phyloP scores from a whole-genome alignment of 129 eudicot species.

The Chrysanthemum seticuspe region DNA sequence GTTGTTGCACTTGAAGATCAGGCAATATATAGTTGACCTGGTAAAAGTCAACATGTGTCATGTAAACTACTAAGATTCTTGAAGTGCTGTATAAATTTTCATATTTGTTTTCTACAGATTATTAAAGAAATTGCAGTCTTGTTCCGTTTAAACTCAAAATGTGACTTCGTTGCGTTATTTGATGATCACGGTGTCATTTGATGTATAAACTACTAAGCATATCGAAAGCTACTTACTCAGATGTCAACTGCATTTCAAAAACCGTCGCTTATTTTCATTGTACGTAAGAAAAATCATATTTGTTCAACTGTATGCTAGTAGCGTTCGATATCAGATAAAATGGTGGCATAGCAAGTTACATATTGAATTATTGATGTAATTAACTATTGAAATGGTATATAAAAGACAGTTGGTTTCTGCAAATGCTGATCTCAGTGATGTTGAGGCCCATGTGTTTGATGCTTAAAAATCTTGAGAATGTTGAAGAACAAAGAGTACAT shows the following conservation, averaged over 20 bases:
- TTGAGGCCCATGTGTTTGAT: conserved; percentile 34
- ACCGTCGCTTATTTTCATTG: too few species aligned
- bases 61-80: neutral
- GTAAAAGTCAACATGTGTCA: neutral
- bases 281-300: too few species aligned
- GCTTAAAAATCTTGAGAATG: conserved; percentile 16
- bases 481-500: conserved; percentile 5
- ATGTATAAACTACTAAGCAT: neutral
- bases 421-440: conserved; percentile 21
- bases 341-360: too few species aligned
- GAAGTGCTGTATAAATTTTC: neutral
- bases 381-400: neutral
- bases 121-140: too few species aligned
- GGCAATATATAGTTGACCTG: neutral
- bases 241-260: conserved; percentile 10
- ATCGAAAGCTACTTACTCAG: neutral
- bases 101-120: neutral
- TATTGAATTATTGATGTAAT: neutral
- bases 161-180: too few species aligned
- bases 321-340: too few species aligned
- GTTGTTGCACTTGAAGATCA: conserved; percentile 23
- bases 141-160: too few species aligned
- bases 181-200: too few species aligned
- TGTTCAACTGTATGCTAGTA: too few species aligned
- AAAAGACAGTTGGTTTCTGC: conserved; percentile 12